These are phyloP conservation scores for Bacterosira constricta DNA, from an alignment of 108 stramenopile genomes.

Conservation along the genomic window DNA sequence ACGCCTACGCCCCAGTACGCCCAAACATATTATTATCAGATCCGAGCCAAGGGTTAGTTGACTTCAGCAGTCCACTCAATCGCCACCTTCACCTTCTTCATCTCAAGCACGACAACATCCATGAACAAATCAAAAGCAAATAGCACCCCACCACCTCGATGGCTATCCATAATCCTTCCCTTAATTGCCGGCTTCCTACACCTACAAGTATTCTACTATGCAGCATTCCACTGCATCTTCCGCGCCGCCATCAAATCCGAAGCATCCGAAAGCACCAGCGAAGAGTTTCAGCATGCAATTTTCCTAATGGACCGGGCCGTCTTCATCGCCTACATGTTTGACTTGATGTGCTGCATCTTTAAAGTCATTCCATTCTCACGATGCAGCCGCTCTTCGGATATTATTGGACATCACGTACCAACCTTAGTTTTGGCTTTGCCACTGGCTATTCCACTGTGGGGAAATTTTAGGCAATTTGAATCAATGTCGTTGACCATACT, in stretches of 20 bases:
- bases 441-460: conserved; percentile 13
- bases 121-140: too few relatives aligned
- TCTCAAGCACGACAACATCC: too few relatives aligned
- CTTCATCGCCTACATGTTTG: conserved; percentile 31
- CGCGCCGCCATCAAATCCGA: not conserved
- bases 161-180: conserved; percentile 9
- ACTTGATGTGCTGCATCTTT: conserved; percentile 18
- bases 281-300: not conserved
- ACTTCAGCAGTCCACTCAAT: too few relatives aligned
- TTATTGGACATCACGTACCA: conserved; percentile 23
- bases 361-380: conserved; percentile 31
- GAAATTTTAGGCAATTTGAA: not conserved
- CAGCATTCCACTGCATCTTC: conserved; percentile 3
- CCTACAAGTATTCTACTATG: conserved; percentile 24
- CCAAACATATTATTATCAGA: too few relatives aligned
- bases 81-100: too few relatives aligned
- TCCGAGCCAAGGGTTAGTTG: too few relatives aligned
- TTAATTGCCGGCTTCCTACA: conserved; percentile 15
- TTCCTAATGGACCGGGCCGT: conserved; percentile 14
- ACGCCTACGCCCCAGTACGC: too few relatives aligned
- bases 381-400: conserved; percentile 20
- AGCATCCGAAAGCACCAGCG: not conserved
- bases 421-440: conserved; percentile 15
- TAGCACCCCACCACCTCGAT: not conserved
- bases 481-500: not conserved